Evolutionary conservation across 2,329 filamentous ascomycete species (phyloP).

Genomic region (Sporothrix mexicana): DNA sequence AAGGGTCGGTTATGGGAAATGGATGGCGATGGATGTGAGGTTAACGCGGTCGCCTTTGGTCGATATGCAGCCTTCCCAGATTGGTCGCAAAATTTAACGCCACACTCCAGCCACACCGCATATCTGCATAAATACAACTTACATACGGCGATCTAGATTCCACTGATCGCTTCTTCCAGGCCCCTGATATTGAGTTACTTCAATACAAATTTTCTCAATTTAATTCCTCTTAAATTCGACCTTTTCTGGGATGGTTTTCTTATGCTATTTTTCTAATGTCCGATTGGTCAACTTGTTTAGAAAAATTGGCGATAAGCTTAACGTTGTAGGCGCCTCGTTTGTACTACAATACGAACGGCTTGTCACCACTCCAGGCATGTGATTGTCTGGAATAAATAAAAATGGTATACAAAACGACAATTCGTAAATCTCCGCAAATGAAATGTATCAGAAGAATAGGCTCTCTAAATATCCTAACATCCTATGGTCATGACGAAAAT

Average conservation of each 20-base stretch:
- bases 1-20: not conserved
- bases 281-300: no score
- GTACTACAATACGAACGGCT: no score
- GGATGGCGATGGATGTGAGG: conserved; percentile 21
- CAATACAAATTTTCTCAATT: not conserved
- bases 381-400: not conserved
- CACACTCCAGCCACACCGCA: conserved; percentile 14
- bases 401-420: not conserved
- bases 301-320: no score
- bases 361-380: no score
- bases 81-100: not conserved
- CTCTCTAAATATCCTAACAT: conserved; percentile 16
- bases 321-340: no score
- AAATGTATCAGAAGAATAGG: not conserved
- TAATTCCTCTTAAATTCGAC: not conserved
- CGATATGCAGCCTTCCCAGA: not conserved
- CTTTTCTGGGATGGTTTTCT: no score
- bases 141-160: not conserved
- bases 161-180: no score
- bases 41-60: conserved; percentile 26
- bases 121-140: conserved; percentile 13
- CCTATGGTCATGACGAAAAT: not conserved
- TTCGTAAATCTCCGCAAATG: not conserved
- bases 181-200: no score
- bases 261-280: no score